phyloP scores from a whole-genome alignment of 345 rosid species.

The Orychophragmus violaceus region DNA sequence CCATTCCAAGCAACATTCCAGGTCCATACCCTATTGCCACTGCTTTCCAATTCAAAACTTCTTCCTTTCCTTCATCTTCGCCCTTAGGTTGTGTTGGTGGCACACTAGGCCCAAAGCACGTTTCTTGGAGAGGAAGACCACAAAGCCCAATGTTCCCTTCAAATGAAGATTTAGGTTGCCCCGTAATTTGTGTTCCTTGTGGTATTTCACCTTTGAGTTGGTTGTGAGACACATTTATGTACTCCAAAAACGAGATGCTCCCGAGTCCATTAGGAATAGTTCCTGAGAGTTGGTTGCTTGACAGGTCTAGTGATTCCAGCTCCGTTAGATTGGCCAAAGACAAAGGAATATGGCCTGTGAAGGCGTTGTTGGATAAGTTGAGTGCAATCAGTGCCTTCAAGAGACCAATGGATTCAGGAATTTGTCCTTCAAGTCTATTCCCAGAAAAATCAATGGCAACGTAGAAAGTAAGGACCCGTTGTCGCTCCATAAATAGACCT shows the following conservation, averaged over 20 bases:
- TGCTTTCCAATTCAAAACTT: conserved; percentile 7
- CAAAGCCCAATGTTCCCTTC: neutral
- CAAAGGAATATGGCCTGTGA: conserved; percentile 8
- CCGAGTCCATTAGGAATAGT: neutral
- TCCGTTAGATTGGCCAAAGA: neutral
- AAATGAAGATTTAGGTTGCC: neutral
- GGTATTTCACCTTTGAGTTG: neutral
- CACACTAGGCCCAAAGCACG: neutral
- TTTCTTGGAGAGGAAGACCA: conserved; percentile 8
- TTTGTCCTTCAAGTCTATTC: conserved; percentile 3
- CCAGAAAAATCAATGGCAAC: conserved; percentile 11
- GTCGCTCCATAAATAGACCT: conserved; percentile 8
- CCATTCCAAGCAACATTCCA: conserved; percentile 2
- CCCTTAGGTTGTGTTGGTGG: neutral
- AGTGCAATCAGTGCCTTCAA: conserved; percentile 7
- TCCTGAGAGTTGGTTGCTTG: conserved; percentile 4
- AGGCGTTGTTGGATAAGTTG: conserved; percentile 16
- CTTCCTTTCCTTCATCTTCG: neutral
- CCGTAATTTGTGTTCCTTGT: neutral
- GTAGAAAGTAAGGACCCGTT: neutral
- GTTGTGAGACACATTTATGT: neutral
- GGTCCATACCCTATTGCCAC: neutral
- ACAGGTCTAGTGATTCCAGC: conserved; percentile 4
- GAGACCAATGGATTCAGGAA: neutral
- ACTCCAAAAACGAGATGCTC: neutral